Conservation (phyloP, 1,284 basidiomycete genomes). For the Boletus semigastroideus region DNA sequence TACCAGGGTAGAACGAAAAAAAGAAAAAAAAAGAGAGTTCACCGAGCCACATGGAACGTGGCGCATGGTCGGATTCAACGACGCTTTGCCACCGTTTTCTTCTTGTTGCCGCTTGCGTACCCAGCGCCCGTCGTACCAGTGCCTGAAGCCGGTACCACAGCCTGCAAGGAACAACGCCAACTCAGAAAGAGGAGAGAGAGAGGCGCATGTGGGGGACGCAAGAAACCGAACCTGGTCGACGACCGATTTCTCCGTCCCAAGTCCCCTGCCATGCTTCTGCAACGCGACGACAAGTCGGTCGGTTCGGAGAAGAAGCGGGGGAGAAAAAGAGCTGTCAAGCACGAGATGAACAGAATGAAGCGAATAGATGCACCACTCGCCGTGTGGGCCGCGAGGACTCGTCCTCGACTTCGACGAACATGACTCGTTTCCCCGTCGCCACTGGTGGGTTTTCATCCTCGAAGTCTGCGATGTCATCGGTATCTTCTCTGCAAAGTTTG, state of each 20-base stretch:
- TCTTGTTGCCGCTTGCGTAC: constrained; percentile 12
- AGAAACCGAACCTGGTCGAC: constrained; percentile 27
- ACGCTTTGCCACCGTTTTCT: constrained; percentile 23
- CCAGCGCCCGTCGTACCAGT: neutral
- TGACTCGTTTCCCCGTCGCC: constrained; percentile 25
- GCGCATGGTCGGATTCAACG: constrained; percentile 15
- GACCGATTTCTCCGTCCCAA: constrained; percentile 11
- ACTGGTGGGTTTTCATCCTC: constrained; percentile 19
- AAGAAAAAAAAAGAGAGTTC: neutral
- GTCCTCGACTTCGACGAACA: constrained; percentile 25
- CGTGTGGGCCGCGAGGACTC: constrained; percentile 27
- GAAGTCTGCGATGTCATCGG: constrained; percentile 29
- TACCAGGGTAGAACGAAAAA: neutral
- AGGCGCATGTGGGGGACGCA: neutral
- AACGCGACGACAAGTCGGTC: neutral
- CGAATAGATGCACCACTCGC: constrained; percentile 24
- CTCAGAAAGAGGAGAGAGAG: neutral
- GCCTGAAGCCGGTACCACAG: constrained; percentile 2
- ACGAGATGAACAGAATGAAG: neutral
- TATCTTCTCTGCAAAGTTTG: constrained; percentile 28
- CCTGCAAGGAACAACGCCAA: constrained; percentile 5
- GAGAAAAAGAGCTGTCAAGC: constrained; percentile 3
- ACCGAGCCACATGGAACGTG: neutral
- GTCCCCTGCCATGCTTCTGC: constrained; percentile 27
- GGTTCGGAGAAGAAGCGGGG: neutral